phyloP scores from a whole-genome alignment of 2,329 filamentous ascomycete genomes.

The Pseudogymnoascus verrucosus region DNA sequence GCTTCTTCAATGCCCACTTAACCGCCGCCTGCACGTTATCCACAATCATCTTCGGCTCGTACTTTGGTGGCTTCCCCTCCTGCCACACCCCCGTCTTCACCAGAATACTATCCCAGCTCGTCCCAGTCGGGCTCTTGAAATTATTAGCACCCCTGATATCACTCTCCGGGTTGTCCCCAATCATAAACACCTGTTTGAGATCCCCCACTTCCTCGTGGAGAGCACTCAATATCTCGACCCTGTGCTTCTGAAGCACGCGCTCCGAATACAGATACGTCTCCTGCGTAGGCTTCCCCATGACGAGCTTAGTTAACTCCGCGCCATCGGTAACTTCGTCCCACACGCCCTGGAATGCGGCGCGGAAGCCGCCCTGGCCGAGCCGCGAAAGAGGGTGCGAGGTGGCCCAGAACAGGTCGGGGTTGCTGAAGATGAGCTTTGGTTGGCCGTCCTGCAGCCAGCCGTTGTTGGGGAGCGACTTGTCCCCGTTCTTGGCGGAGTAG shows the following conservation, averaged over 20 bases:
- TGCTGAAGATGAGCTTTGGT: conserved; percentile 77
- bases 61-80: conserved; percentile 45
- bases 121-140: conserved; percentile 57
- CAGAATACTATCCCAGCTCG: conserved; percentile 69
- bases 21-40: conserved; percentile 72
- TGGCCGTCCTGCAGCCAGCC: conserved; percentile 81
- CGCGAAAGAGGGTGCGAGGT: conserved; percentile 77
- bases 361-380: conserved; percentile 86
- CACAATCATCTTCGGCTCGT: conserved; percentile 56
- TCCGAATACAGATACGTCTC: conserved; percentile 81
- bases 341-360: conserved; percentile 69
- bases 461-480: conserved; percentile 53
- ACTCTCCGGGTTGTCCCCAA: conserved; percentile 82
- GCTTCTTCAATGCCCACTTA: conserved; percentile 60
- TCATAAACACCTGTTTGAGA: conserved; percentile 81
- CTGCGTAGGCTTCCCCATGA: conserved; percentile 76
- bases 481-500: conserved; percentile 63
- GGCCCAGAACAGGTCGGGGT: conserved; percentile 85
- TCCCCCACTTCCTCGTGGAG: conserved; percentile 29
- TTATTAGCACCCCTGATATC: conserved; percentile 84
- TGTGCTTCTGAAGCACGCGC: conserved; percentile 56
- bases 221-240: conserved; percentile 26
- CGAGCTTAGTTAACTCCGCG: conserved; percentile 48
- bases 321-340: conserved; percentile 67
- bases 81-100: conserved; percentile 74